phyloP scores from a whole-genome alignment of 1,284 basidiomycete species.

The Ganoderma lucidum region DNA sequence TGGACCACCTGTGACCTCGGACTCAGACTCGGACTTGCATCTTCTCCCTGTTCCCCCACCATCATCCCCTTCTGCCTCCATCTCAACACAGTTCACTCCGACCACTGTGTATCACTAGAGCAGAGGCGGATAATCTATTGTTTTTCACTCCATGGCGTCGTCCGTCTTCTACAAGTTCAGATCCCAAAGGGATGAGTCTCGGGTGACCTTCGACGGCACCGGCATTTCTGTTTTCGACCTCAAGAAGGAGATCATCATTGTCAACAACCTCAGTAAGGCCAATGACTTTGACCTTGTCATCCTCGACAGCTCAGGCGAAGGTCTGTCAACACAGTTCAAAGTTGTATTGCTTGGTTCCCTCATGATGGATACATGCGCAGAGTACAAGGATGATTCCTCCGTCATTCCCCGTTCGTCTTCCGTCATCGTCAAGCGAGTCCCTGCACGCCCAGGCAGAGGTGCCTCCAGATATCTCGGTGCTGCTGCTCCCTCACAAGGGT shows the following conservation, averaged over 20 bases:
- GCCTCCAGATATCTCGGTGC: constrained; percentile 86
- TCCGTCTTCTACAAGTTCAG: constrained; percentile 99
- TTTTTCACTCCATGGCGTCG: constrained; percentile 72
- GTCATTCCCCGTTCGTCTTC: constrained; percentile 96
- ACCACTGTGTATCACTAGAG: constrained; percentile 24
- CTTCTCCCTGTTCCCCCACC: neutral
- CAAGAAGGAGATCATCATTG: constrained; percentile 97
- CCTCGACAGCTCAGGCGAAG: constrained; percentile 88
- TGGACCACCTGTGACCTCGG: too few relatives aligned
- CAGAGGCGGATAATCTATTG: constrained; percentile 39
- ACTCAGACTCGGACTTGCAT: too few relatives aligned
- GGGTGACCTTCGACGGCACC: constrained; percentile 97
- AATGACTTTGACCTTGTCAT: constrained; percentile 96
- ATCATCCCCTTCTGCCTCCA: neutral
- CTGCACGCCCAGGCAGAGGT: constrained; percentile 91
- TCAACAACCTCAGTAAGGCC: constrained; percentile 95
- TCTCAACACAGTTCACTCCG: constrained; percentile 4
- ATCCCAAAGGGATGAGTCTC: constrained; percentile 93
- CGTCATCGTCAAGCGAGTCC: constrained; percentile 91
- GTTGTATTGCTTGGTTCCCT: neutral
- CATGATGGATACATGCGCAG: constrained; percentile 50
- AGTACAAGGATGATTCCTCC: constrained; percentile 91
- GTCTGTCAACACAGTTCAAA: constrained; percentile 51
- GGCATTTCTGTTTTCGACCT: constrained; percentile 99
- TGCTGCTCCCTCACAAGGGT: constrained; percentile 50